Evolutionary conservation across 305 asterid genomes (phyloP).

Genomic region (Solanum hybrid): DNA sequence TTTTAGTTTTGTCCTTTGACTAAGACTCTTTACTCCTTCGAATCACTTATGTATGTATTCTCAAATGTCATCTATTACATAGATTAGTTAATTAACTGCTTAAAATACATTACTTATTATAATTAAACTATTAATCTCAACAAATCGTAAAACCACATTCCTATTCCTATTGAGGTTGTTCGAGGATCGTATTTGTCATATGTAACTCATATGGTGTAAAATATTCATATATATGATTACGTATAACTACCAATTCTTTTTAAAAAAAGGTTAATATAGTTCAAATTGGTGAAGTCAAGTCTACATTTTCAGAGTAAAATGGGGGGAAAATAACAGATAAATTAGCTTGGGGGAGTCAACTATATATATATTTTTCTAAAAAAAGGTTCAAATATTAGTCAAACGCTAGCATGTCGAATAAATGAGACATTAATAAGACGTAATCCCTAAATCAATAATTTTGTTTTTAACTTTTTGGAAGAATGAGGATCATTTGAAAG

Average conservation of each 20-base stretch:
- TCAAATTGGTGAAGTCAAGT: neutral
- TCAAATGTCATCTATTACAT: neutral
- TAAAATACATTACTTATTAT: neutral
- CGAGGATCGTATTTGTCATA: neutral
- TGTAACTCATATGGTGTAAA: neutral
- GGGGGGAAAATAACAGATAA: neutral
- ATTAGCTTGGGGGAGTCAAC: neutral
- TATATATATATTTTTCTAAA: neutral
- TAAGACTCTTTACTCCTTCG: neutral
- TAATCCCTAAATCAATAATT: neutral
- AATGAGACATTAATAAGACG: neutral
- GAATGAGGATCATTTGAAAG: neutral
- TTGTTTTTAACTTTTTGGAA: neutral
- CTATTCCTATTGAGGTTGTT: neutral
- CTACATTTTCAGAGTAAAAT: neutral
- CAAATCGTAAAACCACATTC: neutral
- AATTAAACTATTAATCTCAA: neutral
- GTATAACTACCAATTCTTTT: neutral
- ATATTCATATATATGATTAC: neutral
- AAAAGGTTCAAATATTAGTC: neutral
- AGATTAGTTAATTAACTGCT: neutral
- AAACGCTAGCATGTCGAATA: neutral
- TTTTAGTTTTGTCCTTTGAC: neutral
- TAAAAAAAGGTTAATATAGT: neutral
- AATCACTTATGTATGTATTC: neutral